Evolutionary conservation across 768 basidiomycete species (phyloP), one percentile per base, ranked within the genome.

Genomic region (Boletus sp.): DNA sequence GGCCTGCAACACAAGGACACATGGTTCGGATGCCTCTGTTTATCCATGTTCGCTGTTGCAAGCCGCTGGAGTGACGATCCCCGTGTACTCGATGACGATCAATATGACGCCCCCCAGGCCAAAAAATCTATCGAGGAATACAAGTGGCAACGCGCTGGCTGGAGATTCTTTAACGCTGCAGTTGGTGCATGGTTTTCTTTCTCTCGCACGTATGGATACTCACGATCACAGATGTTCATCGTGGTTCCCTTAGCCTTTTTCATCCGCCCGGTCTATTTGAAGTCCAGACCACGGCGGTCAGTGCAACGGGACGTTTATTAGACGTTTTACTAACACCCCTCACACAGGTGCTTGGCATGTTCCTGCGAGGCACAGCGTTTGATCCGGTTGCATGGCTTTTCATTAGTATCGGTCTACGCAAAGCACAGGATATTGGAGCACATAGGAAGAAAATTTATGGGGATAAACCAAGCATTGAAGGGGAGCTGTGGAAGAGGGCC

Each of bases 401-500:
- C 54, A 67, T 77, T 53, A 82, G 75, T 55, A 74, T 75, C 51
- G 90, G 74, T 23, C 70, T 78, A 43, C 83, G 77, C 44, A 88
- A 87, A 64, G 82, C 81, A 27, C 80, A 87, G 68, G 90, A 93
- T 59, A 77, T 89, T 4, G 91, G 91, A 25, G 85, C 84, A 7
- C 91, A 93, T 62, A 77, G 84, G 45, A 83, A 76, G 64, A 82
- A 77, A 59, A 75, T 79, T 1, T 87, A 88, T 53, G 72, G 72
- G 4, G 61, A 65, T 7, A 70, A 68, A 56, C 74, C 79, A 7
- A 77, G 72, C 61, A 58, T 78, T 49, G 83, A 88, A 40, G 79
- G 83, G 35, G 88, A 92, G 58, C 74, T 88, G 15, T 90, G 86
- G 82, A 90, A 88, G 65, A 81, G 91, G 27, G 84, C 83, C 0